Base-by-base conservation (phyloP, 306 rosid species). In the Citrullus amarus region DNA sequence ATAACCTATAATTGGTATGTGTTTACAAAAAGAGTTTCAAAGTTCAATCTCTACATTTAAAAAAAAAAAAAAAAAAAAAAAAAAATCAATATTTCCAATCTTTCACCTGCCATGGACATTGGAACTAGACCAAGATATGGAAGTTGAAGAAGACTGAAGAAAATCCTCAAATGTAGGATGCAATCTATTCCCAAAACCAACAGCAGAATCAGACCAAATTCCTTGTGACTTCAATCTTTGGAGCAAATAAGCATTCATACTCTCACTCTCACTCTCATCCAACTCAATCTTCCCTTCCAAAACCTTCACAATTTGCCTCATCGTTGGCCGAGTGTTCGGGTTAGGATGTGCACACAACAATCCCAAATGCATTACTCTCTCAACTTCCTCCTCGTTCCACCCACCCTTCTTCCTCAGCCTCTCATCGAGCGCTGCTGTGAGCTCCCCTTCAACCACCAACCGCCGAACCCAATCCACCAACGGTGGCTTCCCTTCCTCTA, bases 131-230 rank as follows among this genome's bases (percentile, higher is more conserved):
- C 86, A 86, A 73, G 91, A 87, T 15, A 87, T 44, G 73, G 93
- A 87, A 85, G 79, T 86, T 54, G 90, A 87, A 18, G 86, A 85
- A 81, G 89, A 85, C 10, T 81, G 82, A 72, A 83, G 82, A 38
- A 92, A 76, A 61, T 92, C 93, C 61, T 87, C 88, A 79, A 90
- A 87, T 72, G 93, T 92, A 22, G 98, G 96, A 85, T 93, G 96
- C 50, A 83, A 16, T 1, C 83, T 20, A 79, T 67, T 66, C 44
- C 85, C 87, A 68, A 84, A 86, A 38, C 55, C 83, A 10, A 32
- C 79, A 0, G 90, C 68, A 82, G 81, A 89, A 62, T 85, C 88
- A 7, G 78, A 75, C 88, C 87, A 68, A 4, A 81, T 34, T 5
- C 84, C 89, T 44, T 84, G 78, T 50, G 91, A 88, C 18, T 83